Evolutionary conservation across 805 yeast species (phyloP), one percentile per base, ranked within the genome.

Genomic region (Cyberlindnera americana): DNA sequence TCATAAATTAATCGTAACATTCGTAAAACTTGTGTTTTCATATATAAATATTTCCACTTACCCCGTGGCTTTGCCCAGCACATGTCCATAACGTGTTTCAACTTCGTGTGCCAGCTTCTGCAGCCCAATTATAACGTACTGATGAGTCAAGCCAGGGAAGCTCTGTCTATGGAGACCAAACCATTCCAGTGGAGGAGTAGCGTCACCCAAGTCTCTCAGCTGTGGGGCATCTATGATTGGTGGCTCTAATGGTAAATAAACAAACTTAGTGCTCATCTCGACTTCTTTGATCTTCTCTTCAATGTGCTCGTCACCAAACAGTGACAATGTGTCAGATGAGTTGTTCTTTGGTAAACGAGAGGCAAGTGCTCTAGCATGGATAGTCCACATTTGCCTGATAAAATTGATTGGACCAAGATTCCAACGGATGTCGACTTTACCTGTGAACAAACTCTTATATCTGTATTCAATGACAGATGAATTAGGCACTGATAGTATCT

Each of bases 101-200:
- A 86, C 83, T 50, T 86, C 81, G 33, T 75, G 78, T 11, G 86
- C 86, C 40, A 88, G 50, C 43, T 78, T 75, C 53, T 88, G 96
- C 37, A 93, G 65, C 2, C 81, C 76, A 12, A 83, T 74, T 35
- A 90, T 83, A 0, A 81, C 78, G 45, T 77, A 67, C 59, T 88
- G 91, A 57, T 93, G 97, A 0, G 96, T 83, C 43, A 85, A 72
- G 29, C 84, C 80, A 0, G 99, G 99, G 49, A 93, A 79, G 49
- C 81, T 77, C 52, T 83, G 76, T 49, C 98, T 72, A 59, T 93
- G 93, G 22, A 93, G 70, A 2, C 99, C 99, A 66, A 93, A 85
- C 99, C 99, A 93, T 59, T 93, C 99, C 42, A 93, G 65, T 2
- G 99, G 99, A 1, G 99, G 99, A 0, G 99, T 93, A 1, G 97